Evolutionary conservation across 2,329 filamentous ascomycete genomes (phyloP).

Genomic region (Exophiala alcalophila): DNA sequence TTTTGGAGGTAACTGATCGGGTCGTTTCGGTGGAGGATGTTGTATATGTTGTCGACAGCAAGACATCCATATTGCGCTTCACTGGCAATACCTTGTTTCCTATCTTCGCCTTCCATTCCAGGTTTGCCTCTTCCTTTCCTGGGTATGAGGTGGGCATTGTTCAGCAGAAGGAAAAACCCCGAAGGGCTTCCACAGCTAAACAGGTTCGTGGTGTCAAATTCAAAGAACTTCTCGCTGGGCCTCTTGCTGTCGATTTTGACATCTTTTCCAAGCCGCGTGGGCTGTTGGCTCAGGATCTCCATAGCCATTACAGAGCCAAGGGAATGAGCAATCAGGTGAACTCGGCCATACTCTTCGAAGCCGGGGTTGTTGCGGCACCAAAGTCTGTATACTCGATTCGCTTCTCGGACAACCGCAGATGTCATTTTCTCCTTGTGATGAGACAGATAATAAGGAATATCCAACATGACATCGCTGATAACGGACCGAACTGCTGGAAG

Average conservation of each 20-base stretch:
- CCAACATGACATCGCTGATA: conserved; percentile 96
- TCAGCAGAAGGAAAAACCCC: conserved; percentile 87
- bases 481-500: conserved; percentile 90
- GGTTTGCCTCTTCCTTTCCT: conserved; percentile 73
- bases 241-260: conserved; percentile 39
- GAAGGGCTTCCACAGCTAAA: conserved; percentile 89
- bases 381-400: conserved; percentile 89
- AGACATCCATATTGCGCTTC: conserved; percentile 81
- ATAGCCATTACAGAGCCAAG: conserved; percentile 92
- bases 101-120: conserved; percentile 64
- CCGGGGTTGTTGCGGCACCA: conserved; percentile 94
- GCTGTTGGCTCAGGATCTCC: conserved; percentile 86
- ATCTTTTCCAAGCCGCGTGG: conserved; percentile 61
- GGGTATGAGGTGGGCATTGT: conserved; percentile 66
- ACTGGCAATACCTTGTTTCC: conserved; percentile 65
- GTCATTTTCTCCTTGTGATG: conserved; percentile 96
- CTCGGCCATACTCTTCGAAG: conserved; percentile 74
- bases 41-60: conserved; percentile 94
- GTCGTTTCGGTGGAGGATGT: conserved; percentile 73
- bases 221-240: conserved; percentile 62
- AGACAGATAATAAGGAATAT: conserved; percentile 96
- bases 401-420: conserved; percentile 79
- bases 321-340: conserved; percentile 91
- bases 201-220: conserved; percentile 86
- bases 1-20: conserved; percentile 92